phyloP scores from a whole-genome alignment of 2,329 filamentous ascomycete species.

The Cercospora sp. region DNA sequence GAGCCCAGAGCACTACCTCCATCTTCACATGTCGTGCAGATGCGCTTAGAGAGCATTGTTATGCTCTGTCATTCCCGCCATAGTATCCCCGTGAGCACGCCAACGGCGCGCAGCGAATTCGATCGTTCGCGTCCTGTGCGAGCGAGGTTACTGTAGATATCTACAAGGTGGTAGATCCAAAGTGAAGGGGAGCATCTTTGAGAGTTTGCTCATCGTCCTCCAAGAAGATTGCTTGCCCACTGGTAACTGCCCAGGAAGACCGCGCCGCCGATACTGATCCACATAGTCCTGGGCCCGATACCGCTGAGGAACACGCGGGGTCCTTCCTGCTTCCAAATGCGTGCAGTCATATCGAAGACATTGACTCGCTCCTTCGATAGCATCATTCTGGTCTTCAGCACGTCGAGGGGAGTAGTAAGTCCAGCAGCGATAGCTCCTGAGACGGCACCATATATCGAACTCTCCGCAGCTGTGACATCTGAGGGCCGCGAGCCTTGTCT shows the following conservation, averaged over 20 bases:
- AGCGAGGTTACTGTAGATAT: too few relatives aligned
- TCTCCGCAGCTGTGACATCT: slow-evolving; percentile 70
- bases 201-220: slow-evolving; percentile 42
- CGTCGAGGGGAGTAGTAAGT: slow-evolving; percentile 88
- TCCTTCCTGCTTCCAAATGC: slow-evolving; percentile 66
- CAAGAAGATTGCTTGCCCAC: slow-evolving; percentile 76
- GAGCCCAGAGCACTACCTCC: too few relatives aligned
- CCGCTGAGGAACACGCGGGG: slow-evolving; percentile 71
- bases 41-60: too few relatives aligned
- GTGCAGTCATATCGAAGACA: slow-evolving; percentile 60
- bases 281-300: slow-evolving; percentile 79
- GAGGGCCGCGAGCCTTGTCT: slow-evolving; percentile 41
- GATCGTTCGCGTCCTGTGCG: too few relatives aligned
- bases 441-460: slow-evolving; percentile 79
- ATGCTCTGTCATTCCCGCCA: too few relatives aligned
- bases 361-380: slow-evolving; percentile 69
- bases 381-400: slow-evolving; percentile 97
- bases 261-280: slow-evolving; percentile 92
- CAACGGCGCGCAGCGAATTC: too few relatives aligned
- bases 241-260: slow-evolving; percentile 95
- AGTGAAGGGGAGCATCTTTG: too few relatives aligned
- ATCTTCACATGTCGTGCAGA: too few relatives aligned
- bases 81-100: too few relatives aligned
- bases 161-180: too few relatives aligned
- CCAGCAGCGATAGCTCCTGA: slow-evolving; percentile 84